Percentiles rank a stretch among this genome's conserved stretches.
phyloP scores from a whole-genome alignment of 1,139 yeast species.

The Arxiozyma slooffiae region DNA sequence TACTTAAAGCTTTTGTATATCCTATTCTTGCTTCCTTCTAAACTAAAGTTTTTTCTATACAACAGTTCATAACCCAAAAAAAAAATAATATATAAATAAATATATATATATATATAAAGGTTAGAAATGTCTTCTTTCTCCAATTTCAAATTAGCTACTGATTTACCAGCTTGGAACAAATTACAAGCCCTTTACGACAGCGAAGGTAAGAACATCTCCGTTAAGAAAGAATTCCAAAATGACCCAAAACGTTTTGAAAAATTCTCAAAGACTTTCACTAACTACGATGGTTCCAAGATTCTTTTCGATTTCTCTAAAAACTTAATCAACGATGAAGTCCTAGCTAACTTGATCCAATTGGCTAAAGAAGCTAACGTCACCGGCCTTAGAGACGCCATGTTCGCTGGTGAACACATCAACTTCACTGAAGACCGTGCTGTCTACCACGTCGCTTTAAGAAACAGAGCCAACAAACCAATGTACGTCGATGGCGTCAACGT shows the following conservation, averaged over 20 bases:
- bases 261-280: constrained; percentile 64
- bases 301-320: constrained; percentile 93
- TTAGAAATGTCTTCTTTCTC: constrained; percentile 30
- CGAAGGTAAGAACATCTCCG: constrained; percentile 59
- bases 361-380: constrained; percentile 90
- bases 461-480: constrained; percentile 76
- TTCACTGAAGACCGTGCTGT: constrained; percentile 95
- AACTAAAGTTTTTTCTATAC: no score
- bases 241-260: constrained; percentile 70
- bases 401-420: constrained; percentile 87
- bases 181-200: constrained; percentile 61
- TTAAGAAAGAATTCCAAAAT: constrained; percentile 63
- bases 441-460: constrained; percentile 91
- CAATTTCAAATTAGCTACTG: constrained; percentile 57
- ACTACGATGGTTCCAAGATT: constrained; percentile 79
- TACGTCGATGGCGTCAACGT: constrained; percentile 82
- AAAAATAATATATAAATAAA: background rate
- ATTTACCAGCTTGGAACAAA: constrained; percentile 76
- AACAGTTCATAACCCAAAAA: background rate
- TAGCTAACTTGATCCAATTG: constrained; percentile 55
- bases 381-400: constrained; percentile 79
- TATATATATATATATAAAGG: no score
- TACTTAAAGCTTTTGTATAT: no score
- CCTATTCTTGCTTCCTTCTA: no score
- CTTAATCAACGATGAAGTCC: constrained; percentile 75